Base-by-base conservation (phyloP, 2,329 filamentous ascomycete species). In the Ophiostoma sp. region DNA sequence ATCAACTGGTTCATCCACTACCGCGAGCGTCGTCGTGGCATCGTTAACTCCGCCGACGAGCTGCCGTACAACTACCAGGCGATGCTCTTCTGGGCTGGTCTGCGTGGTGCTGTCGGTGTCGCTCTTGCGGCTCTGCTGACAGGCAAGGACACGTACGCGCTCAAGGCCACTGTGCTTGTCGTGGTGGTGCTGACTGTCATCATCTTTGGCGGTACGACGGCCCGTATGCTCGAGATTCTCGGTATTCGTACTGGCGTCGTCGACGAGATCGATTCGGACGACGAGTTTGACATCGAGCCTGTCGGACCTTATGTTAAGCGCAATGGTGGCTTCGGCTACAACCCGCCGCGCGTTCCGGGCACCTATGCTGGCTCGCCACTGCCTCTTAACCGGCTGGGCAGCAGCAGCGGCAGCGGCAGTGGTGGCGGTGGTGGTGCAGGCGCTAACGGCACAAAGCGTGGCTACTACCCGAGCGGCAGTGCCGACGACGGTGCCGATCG, bases 1-100 rank as follows among this genome's bases (percentile, higher is more conserved):
- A 97, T 99, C 82, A 99, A 99, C 82, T 95, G 92, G 87, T 92
- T 98, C 79, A 94, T 97, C 77, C 90, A 93, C 73, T 97, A 97
- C 80, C 90, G 94, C 64, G 93, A 95, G 19, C 88, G 89, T 69
- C 90, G 93, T 68, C 88, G 91, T 71, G 94, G 94, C 31, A 78
- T 87, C 86, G 75, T 81, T 73, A 92, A 97, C 73, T 89, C 91
- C 5, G 89, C 90, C 19, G 95, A 98, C 76, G 96, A 98, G 81
- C 85, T 99, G 48, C 96, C 96, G 0, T 97, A 94, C 80, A 94
- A 93, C 78, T 97, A 98, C 82, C 96, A 98, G 82, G 94, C 93
- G n/a, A 98, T 99, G 96, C 89, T 99, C n/a, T 99, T 97, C 84
- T 99, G 96, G 96, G 96, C 96, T 19, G 96, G 96, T 33, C 87